phyloP scores from a whole-genome alignment of 2,329 filamentous ascomycete genomes.

The Apiospora saccharicola region DNA sequence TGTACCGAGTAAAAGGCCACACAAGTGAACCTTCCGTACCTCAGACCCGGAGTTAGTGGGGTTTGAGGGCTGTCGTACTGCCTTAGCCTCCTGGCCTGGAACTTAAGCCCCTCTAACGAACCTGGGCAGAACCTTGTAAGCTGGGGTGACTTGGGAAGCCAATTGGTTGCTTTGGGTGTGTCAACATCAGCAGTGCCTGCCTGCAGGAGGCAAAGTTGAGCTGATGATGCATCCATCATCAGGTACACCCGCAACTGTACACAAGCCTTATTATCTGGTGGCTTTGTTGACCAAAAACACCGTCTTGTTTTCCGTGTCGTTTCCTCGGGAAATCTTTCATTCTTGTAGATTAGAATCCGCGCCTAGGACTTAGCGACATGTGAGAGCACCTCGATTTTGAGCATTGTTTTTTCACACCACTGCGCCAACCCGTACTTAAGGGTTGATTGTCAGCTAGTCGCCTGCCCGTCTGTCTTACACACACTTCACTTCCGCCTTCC shows the following conservation, averaged over 20 bases:
- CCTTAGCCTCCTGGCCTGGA: slow-evolving; percentile 7
- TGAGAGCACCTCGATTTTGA: neutral
- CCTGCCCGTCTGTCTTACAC: slow-evolving; percentile 14
- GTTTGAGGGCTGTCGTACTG: neutral
- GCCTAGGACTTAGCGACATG: neutral
- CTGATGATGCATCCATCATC: slow-evolving; percentile 8
- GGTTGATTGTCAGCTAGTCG: neutral
- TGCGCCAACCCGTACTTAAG: neutral
- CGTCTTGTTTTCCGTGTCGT: neutral
- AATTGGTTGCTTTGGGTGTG: slow-evolving; percentile 11
- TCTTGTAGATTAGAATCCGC: neutral
- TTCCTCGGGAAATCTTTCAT: neutral
- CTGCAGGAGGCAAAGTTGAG: slow-evolving; percentile 15
- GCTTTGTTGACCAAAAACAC: slow-evolving; percentile 17
- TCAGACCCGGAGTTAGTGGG: slow-evolving; percentile 9
- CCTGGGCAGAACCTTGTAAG: slow-evolving; percentile 5
- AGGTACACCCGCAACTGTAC: neutral
- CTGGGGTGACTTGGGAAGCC: slow-evolving; percentile 6
- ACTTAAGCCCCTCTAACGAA: neutral
- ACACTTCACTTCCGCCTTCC: neutral
- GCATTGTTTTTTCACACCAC: neutral
- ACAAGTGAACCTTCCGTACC: neutral
- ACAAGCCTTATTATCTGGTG: neutral
- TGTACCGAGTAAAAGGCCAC: neutral
- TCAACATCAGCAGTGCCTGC: slow-evolving; percentile 18